Percentiles rank a stretch among this genome's conserved stretches.
Conservation (phyloP, 768 basidiomycete species). For the Tulasnella sp. region DNA sequence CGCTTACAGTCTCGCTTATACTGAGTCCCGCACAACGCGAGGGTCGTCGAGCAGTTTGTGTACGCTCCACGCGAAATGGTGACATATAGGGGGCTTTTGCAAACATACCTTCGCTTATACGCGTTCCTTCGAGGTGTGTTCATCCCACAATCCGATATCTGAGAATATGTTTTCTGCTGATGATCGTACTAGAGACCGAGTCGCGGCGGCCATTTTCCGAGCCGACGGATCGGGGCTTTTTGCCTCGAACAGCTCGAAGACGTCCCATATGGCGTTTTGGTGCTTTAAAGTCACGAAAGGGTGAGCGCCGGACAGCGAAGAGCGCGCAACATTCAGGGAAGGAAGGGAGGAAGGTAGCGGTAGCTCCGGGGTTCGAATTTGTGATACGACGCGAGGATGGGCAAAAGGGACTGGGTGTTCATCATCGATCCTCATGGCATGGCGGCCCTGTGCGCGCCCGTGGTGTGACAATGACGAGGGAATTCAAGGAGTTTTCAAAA, state of each 20-base stretch:
- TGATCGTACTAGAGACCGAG: background rate
- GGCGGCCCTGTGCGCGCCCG: constrained; percentile 4
- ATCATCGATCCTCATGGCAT: constrained; percentile 10
- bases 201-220: background rate
- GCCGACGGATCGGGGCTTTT: background rate
- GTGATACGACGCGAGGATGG: constrained; percentile 4
- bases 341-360: background rate
- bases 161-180: background rate
- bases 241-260: background rate
- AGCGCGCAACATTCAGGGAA: background rate
- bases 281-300: constrained; percentile 8
- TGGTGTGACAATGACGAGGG: background rate
- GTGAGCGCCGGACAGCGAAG: background rate
- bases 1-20: background rate
- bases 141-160: background rate
- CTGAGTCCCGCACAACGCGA: background rate
- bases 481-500: background rate
- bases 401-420: background rate
- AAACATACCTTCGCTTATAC: background rate
- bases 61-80: background rate
- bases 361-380: background rate
- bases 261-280: background rate
- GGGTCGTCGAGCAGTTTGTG: background rate
- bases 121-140: background rate
- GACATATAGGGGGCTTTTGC: background rate